Conservation (phyloP, 129 eudicot species). For the Artemisia argyi region DNA sequence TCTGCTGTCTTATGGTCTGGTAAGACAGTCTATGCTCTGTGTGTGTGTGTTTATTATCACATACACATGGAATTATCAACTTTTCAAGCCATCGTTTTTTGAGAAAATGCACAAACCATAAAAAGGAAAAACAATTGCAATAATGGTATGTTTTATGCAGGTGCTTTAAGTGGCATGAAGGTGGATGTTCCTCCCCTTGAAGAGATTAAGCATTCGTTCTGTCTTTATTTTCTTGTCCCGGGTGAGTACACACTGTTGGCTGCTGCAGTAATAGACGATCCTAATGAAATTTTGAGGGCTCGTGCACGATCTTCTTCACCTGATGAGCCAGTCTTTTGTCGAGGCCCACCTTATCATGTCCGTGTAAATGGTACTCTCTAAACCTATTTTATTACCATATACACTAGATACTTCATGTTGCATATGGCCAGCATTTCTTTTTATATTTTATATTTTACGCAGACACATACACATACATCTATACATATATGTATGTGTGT, state of each 20-base stretch:
- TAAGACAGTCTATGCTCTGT: constrained; percentile 27
- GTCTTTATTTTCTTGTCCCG: constrained; percentile 84
- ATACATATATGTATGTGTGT: constrained; percentile 12
- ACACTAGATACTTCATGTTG: constrained; percentile 16
- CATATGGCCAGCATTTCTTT: constrained; percentile 1
- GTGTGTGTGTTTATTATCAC: background rate
- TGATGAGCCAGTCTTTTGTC: constrained; percentile 87
- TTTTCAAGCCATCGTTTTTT: constrained; percentile 5
- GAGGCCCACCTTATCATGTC: constrained; percentile 93
- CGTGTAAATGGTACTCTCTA: constrained; percentile 69
- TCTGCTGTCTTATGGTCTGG: constrained; percentile 96
- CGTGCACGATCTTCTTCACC: constrained; percentile 65
- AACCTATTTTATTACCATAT: background rate
- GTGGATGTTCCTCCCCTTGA: constrained; percentile 89
- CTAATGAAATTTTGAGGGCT: constrained; percentile 91
- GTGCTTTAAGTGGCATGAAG: constrained; percentile 71
- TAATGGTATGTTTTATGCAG: constrained; percentile 28
- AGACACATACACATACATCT: background rate
- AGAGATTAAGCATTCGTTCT: constrained; percentile 76
- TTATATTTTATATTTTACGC: background rate
- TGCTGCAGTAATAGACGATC: constrained; percentile 86
- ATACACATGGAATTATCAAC: background rate
- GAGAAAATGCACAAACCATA: background rate
- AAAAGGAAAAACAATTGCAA: background rate
- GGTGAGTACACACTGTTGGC: constrained; percentile 96